Evolutionary conservation across 1,139 yeast species (phyloP), one percentile per base, ranked within the genome.

Genomic region (Geotrichum reessii): DNA sequence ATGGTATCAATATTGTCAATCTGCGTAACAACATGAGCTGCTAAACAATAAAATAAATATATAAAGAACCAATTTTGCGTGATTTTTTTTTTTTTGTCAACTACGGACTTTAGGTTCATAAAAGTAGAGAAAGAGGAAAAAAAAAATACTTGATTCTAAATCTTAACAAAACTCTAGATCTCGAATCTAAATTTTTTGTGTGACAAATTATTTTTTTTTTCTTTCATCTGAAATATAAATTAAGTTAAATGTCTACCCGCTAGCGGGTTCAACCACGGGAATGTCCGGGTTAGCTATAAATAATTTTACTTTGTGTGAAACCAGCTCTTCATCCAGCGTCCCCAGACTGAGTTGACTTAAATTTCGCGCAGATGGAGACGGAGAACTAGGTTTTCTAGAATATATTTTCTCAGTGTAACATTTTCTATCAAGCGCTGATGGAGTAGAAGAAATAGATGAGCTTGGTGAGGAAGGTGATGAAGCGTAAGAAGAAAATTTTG

Each of bases 221-320:
- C n/a, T n/a, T n/a, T n/a, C n/a, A n/a, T n/a, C n/a, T n/a, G n/a
- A n/a, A n/a, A n/a, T n/a, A n/a, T n/a, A n/a, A n/a, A n/a, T n/a
- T n/a, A n/a, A n/a, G n/a, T n/a, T n/a, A n/a, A n/a, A n/a, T 31
- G 14, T 33, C 44, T 37, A 37, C 44, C 44, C 44, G 44, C 19
- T 37, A 8, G 28, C 48, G 48, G 48, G 25, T 22, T 22, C 48
- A 24, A 19, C 53, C 22, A 47, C 19, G 14, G 55, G 50, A 44
- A 52, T 22, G 24, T 57, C 59, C 11, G 59, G 59, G 48, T 57
- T 57, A 21, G 56, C 59, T 8, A 57, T 55, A 46, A 53, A 57
- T 40, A 57, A 44, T 50, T 47, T 52, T 17, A 53, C 22, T 28
- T 57, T 53, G 21, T 27, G 40, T n/a, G 49, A 37, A 17, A 52